Percentiles rank a stretch among this genome's conserved stretches.
phyloP scores from a whole-genome alignment of 257 asterid genomes.

The Nicotiana undulata region DNA sequence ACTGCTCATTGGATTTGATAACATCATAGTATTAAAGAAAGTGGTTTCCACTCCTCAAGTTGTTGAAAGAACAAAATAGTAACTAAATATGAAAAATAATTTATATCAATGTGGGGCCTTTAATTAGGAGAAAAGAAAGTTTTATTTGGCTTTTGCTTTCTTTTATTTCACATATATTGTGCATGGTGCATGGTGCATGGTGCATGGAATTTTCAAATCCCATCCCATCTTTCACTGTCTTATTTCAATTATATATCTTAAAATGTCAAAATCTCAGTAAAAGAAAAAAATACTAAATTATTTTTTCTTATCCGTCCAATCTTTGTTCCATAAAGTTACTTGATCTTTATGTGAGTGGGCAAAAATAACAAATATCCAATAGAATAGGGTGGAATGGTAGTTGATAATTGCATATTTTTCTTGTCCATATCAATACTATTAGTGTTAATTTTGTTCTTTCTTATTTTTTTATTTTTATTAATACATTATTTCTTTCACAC shows the following conservation, averaged over 20 bases:
- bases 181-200: neutral
- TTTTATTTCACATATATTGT: neutral
- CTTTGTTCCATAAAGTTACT: neutral
- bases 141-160: neutral
- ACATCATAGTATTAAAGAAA: constrained; percentile 15
- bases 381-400: neutral
- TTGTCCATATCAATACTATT: no score
- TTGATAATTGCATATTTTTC: no score
- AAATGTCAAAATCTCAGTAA: neutral
- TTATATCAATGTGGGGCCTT: neutral
- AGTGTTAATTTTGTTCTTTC: no score
- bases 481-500: no score
- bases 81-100: neutral
- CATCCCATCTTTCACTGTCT: neutral
- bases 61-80: neutral
- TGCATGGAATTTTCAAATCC: neutral
- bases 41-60: constrained; percentile 8
- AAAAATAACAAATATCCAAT: neutral
- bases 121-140: neutral
- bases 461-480: no score
- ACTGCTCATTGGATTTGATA: constrained; percentile 14
- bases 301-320: neutral
- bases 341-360: accelerated
- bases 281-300: neutral
- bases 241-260: neutral